Evolutionary conservation across 805 yeast genomes (phyloP), one percentile per base, ranked within the genome.

Genomic region (Priceomyces castillae): DNA sequence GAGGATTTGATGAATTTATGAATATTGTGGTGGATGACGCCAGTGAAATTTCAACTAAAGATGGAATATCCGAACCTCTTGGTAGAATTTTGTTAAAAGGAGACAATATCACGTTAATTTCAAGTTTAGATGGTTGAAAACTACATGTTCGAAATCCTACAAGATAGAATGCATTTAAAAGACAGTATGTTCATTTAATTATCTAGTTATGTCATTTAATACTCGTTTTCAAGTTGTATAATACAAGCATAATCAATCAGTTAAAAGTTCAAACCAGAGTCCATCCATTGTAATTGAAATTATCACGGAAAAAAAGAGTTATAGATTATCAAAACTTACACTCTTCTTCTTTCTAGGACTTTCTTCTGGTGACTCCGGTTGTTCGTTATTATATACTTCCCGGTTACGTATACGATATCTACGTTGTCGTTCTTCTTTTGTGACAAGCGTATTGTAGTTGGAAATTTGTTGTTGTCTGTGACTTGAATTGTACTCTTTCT

Each of bases 1-100:
- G 84, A 47, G 99, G 99, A 1, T 92, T 95, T 64, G 99, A 94
- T 64, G 99, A 95, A 68, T 92, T 90, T 58, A 95, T 94, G 99
- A 94, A 94, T 59, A 67, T 79, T 9, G 82, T 78, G 16, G 50
- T 79, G 11, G 83, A 78, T 44, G 82, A 79, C 20, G 82, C 83
- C 1, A 66, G 69, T 12, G 96, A 95, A 54, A 71, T 92, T 4
- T 70, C 75, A 41, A 64, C 67, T 4, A 59, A 59, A n/a, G 76
- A 75, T 30, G 80, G 81, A 1, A 73, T 73, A 1, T 69, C 70
- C 42, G 76, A 79, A 20, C 64, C 67, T n/a, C 57, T 88, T 44
- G 96, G 96, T 1, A 71, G 86, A 46, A 78, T 94, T 18, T 61
- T 94, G 51, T 69, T 94, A 44, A 94, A 94, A 64, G 99, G 99